Conservation (phyloP, 1,284 basidiomycete species). For the Cutaneotrichosporon arboriforme region DNA sequence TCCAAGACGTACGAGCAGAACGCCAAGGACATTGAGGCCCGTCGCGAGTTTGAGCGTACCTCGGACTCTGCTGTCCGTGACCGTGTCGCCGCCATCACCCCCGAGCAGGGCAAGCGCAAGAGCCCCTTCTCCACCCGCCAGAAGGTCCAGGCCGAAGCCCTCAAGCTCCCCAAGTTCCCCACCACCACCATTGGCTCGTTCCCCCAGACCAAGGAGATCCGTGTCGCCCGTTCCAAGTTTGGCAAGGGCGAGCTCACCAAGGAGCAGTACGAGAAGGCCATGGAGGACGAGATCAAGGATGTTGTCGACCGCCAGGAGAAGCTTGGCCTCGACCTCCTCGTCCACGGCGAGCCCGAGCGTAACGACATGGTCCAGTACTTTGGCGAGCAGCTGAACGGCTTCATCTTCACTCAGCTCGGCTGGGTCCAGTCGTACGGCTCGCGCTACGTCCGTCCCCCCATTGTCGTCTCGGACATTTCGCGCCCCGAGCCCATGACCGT, state of each 20-base stretch:
- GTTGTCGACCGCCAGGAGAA: constrained; percentile 97
- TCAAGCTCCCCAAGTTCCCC: constrained; percentile 93
- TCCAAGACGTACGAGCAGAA: constrained; percentile 75
- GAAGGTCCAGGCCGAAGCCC: constrained; percentile 81
- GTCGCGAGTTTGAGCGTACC: constrained; percentile 90
- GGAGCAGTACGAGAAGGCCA: constrained; percentile 93
- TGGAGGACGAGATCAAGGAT: constrained; percentile 93
- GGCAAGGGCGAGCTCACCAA: constrained; percentile 85
- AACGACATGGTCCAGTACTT: constrained; percentile 99
- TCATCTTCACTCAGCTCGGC: constrained; percentile 79
- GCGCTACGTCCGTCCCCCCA: constrained; percentile 97
- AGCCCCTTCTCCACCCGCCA: constrained; percentile 82
- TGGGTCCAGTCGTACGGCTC: constrained; percentile 92
- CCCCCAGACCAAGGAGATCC: constrained; percentile 99
- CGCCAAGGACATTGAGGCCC: constrained; percentile 85
- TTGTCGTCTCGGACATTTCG: constrained; percentile 97
- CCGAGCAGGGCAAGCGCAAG: constrained; percentile 83
- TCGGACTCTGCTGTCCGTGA: constrained; percentile 95
- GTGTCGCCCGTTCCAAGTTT: constrained; percentile 88
- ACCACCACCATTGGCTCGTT: constrained; percentile 99
- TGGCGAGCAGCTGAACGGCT: constrained; percentile 91
- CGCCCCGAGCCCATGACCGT: constrained; percentile 93
- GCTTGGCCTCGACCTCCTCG: constrained; percentile 91
- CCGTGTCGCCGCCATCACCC: constrained; percentile 87
- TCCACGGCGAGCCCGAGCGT: constrained; percentile 98